Percentiles rank a stretch among this genome's conserved stretches.
Conservation (phyloP, 345 rosid genomes). For the Linum usitatissimum region DNA sequence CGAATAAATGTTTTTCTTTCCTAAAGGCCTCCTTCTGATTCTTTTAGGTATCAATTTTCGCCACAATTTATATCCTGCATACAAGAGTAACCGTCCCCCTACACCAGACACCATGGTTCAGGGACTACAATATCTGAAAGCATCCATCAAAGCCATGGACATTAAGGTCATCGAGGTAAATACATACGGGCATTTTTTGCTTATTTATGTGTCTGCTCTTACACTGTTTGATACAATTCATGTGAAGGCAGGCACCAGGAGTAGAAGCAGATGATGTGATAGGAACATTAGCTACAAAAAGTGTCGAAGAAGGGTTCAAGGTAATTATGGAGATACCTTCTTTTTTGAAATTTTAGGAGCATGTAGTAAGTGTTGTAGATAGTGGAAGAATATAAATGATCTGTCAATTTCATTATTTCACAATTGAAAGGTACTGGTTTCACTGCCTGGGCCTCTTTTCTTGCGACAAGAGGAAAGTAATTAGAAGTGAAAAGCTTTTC, state of each 20-base stretch:
- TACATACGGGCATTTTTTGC: slow-evolving; percentile 3
- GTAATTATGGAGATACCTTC: slow-evolving; percentile 24
- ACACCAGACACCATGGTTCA: slow-evolving; percentile 94
- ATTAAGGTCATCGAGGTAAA: slow-evolving; percentile 90
- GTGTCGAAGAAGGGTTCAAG: slow-evolving; percentile 74
- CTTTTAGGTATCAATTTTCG: slow-evolving; percentile 74
- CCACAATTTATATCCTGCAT: slow-evolving; percentile 69
- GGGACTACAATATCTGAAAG: slow-evolving; percentile 91
- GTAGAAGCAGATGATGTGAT: slow-evolving; percentile 99
- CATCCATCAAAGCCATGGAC: slow-evolving; percentile 91
- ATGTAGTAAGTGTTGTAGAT: neutral
- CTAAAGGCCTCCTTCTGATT: slow-evolving; percentile 9
- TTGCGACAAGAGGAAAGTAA: neutral
- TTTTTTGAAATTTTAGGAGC: slow-evolving; percentile 1
- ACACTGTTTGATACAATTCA: slow-evolving; percentile 19
- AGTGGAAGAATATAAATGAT: slow-evolving; percentile 1
- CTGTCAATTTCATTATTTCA: neutral
- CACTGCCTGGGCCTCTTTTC: slow-evolving; percentile 4
- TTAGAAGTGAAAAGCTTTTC: no score
- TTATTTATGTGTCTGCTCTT: slow-evolving; percentile 7
- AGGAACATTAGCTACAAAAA: slow-evolving; percentile 81
- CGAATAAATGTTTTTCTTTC: neutral
- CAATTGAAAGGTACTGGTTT: neutral
- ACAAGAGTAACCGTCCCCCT: slow-evolving; percentile 89
- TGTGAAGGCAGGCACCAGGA: slow-evolving; percentile 66